phyloP scores from a whole-genome alignment of 495 filamentous ascomycete species.

The Lasiosphaeriaceae sp. region DNA sequence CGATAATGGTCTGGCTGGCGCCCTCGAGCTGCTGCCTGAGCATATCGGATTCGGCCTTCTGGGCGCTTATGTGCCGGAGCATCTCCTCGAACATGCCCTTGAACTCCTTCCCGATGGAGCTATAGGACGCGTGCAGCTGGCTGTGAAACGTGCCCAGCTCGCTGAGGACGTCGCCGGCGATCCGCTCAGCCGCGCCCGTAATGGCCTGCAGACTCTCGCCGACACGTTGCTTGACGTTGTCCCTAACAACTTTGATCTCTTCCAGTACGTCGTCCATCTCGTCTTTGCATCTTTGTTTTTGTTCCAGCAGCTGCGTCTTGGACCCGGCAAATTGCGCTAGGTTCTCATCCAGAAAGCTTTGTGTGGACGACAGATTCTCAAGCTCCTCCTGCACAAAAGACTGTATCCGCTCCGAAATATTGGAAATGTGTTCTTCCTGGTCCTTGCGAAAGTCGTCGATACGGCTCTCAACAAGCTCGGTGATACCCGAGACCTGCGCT shows the following conservation, averaged over 20 bases:
- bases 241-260: conserved; percentile 82
- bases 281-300: conserved; percentile 68
- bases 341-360: conserved; percentile 65
- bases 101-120: conserved; percentile 83
- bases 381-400: conserved; percentile 70
- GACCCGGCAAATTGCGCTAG: conserved; percentile 60
- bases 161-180: conserved; percentile 84
- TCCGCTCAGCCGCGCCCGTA: conserved; percentile 77
- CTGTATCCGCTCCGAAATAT: conserved; percentile 65
- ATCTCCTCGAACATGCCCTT: conserved; percentile 80
- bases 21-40: conserved; percentile 65
- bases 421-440: conserved; percentile 65
- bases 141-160: conserved; percentile 79
- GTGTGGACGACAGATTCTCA: conserved; percentile 59
- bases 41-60: conserved; percentile 70
- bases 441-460: conserved; percentile 63
- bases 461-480: conserved; percentile 67
- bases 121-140: conserved; percentile 82
- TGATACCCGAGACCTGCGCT: conserved; percentile 66
- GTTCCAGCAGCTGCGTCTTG: conserved; percentile 60
- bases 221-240: conserved; percentile 81
- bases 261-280: conserved; percentile 89
- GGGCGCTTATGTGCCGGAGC: conserved; percentile 65
- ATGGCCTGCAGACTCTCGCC: conserved; percentile 82
- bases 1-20: conserved; percentile 61